Conservation (phyloP, 2,329 filamentous ascomycete species). For the Ophiostoma novo-ulmi region DNA sequence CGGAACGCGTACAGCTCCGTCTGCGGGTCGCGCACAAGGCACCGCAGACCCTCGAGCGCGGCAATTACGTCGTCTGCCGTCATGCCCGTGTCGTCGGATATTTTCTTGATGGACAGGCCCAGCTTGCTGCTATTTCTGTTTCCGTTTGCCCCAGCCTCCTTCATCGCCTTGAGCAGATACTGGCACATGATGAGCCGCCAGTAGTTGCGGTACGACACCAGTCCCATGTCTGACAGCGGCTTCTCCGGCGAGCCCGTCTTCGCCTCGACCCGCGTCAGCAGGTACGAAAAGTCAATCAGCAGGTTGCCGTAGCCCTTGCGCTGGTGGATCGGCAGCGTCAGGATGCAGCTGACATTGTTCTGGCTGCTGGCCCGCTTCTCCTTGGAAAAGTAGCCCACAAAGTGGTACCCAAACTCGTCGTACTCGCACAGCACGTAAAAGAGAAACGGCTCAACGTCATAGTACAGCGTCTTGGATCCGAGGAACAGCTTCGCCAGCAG, state of each 20-base stretch:
- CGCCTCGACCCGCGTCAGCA: constrained; percentile 84
- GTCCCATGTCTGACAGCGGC: constrained; percentile 92
- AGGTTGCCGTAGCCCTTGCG: constrained; percentile 95
- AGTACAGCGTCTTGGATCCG: constrained; percentile 97
- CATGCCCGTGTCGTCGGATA: constrained; percentile 88
- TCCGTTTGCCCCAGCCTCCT: constrained; percentile 35
- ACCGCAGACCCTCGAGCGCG: constrained; percentile 81
- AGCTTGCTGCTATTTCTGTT: constrained; percentile 39
- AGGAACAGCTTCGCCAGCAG: constrained; percentile 93
- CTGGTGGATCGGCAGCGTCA: constrained; percentile 93
- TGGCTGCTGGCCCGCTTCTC: constrained; percentile 91
- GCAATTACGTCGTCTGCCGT: constrained; percentile 95
- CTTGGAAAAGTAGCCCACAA: constrained; percentile 99
- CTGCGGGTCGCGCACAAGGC: constrained; percentile 80
- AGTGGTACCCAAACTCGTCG: constrained; percentile 85
- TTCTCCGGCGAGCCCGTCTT: constrained; percentile 97
- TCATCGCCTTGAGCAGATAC: constrained; percentile 61
- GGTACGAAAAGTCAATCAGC: constrained; percentile 96
- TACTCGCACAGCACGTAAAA: constrained; percentile 98
- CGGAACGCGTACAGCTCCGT: constrained; percentile 87
- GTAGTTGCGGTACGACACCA: constrained; percentile 96
- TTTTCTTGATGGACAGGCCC: constrained; percentile 58
- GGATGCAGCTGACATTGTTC: constrained; percentile 96
- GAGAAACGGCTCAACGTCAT: constrained; percentile 93
- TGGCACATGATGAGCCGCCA: constrained; percentile 88